Base-by-base conservation (phyloP, 2,329 filamentous ascomycete species). In the Alternaria sp. region DNA sequence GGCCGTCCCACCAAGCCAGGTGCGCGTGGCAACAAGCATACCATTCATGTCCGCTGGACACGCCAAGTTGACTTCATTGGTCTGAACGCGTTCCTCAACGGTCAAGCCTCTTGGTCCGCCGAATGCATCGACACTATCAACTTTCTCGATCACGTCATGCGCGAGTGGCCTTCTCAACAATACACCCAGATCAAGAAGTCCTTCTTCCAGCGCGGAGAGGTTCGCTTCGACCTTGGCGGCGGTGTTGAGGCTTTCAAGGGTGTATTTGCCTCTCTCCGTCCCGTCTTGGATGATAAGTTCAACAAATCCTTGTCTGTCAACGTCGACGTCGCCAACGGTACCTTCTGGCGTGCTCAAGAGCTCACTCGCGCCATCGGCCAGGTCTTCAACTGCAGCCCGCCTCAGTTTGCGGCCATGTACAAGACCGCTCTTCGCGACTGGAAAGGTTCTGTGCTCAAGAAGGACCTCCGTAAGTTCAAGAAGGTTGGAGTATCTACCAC, bases 131-230 rank as follows among this genome's bases (percentile, higher is more conserved):
- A 95, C 72, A 90, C 91, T 14, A 87, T 98, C 78, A 97, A 91
- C 75, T 97, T 97, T 73, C 83, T 97, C 5, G 95, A 99, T 65
- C 95, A 99, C 74, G 83, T 94, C 8, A 83, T 99, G 57, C 92
- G 95, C 5, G 89, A 97, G 77, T 85, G 82, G n/a, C 93, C 95
- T 0, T 90, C 89, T 0, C 81, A 88, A 70, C 80, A 84, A 2
- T 88, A 92, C 70, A 83, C 90, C 0, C 80, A 88, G 0, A 91
- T 97, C 78, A 94, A 93, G 78, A 88, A 94, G 12, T 92, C 90
- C 8, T 97, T 97, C 74, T 98, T 96, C 79, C 82, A 87, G 40
- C 80, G 81, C 1, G 85, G 85, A 2, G 74, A 84, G 22, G 79
- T 82, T 0, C 79, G 74, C 44, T 75, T 76, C 7, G 79, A 84